Percentiles rank a stretch among this genome's conserved stretches.
These are phyloP conservation scores for Scheffersomyces spartinae DNA, from an alignment of 805 yeast genomes.

Conservation along the genomic window DNA sequence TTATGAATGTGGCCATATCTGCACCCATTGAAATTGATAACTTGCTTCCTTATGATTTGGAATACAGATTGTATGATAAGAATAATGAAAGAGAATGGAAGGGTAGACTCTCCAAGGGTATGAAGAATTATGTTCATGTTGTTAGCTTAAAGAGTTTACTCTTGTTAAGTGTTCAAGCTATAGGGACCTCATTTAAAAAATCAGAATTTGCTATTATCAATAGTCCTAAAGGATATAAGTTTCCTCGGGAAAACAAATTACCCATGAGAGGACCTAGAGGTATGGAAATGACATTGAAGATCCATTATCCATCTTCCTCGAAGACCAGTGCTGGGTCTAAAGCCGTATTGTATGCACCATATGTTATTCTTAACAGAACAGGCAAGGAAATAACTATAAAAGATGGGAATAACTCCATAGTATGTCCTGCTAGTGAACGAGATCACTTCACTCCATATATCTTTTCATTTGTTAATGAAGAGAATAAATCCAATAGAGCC, in stretches of 20 bases:
- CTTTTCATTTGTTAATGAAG: slow-evolving; percentile 68
- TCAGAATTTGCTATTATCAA: slow-evolving; percentile 72
- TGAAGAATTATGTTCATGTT: slow-evolving; percentile 64
- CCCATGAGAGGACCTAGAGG: slow-evolving; percentile 49
- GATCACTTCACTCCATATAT: slow-evolving; percentile 43
- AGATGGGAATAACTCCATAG: slow-evolving; percentile 11
- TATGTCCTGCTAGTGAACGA: slow-evolving; percentile 16
- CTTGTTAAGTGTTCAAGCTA: slow-evolving; percentile 57
- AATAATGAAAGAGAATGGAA: slow-evolving; percentile 57
- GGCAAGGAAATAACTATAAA: slow-evolving; percentile 40
- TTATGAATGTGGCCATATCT: slow-evolving; percentile 61
- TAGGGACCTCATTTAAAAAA: slow-evolving; percentile 46
- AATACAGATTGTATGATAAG: slow-evolving; percentile 68
- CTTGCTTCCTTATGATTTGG: slow-evolving; percentile 69
- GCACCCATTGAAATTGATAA: slow-evolving; percentile 85
- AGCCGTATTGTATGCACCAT: slow-evolving; percentile 72
- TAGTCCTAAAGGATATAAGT: slow-evolving; percentile 39
- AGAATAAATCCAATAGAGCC: slow-evolving; percentile 56
- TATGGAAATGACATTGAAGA: slow-evolving; percentile 49
- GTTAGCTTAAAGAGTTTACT: slow-evolving; percentile 64
- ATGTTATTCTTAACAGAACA: slow-evolving; percentile 71
- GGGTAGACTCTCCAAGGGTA: slow-evolving; percentile 51
- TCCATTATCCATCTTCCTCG: slow-evolving; percentile 57
- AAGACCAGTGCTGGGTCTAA: slow-evolving; percentile 40
- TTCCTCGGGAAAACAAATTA: slow-evolving; percentile 43